Evolutionary conservation across 1,139 yeast species (phyloP).

Genomic region (Arxiozyma bovina): DNA sequence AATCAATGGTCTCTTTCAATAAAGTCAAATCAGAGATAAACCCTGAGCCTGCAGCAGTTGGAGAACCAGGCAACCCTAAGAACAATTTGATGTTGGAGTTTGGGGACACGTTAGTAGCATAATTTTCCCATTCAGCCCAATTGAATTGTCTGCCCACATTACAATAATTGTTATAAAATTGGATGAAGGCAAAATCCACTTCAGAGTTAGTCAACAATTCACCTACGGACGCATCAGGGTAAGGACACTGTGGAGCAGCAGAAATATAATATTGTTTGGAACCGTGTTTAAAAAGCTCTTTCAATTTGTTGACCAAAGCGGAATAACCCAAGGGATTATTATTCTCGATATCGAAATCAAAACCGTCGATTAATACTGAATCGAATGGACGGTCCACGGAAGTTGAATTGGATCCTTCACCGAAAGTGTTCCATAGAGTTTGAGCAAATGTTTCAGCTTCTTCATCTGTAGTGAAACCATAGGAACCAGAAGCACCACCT

Average conservation of each 20-base stretch:
- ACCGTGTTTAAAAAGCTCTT: slow-evolving; percentile 47
- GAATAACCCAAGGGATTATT: slow-evolving; percentile 47
- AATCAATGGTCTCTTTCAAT: slow-evolving; percentile 33
- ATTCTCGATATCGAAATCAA: slow-evolving; percentile 64
- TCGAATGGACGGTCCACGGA: slow-evolving; percentile 65
- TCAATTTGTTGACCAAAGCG: slow-evolving; percentile 53
- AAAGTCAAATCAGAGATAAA: slow-evolving; percentile 43
- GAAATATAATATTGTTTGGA: slow-evolving; percentile 65
- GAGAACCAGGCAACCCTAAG: slow-evolving; percentile 68
- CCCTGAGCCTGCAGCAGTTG: slow-evolving; percentile 62
- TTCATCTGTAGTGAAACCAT: slow-evolving; percentile 58
- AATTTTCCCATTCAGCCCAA: slow-evolving; percentile 77
- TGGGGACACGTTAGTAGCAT: slow-evolving; percentile 54
- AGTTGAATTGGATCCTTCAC: slow-evolving; percentile 62
- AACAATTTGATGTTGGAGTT: slow-evolving; percentile 57
- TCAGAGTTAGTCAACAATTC: slow-evolving; percentile 50
- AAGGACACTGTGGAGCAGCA: slow-evolving; percentile 94
- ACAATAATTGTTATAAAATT: slow-evolving; percentile 90
- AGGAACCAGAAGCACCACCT: slow-evolving; percentile 80
- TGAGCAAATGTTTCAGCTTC: slow-evolving; percentile 64
- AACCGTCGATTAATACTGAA: slow-evolving; percentile 58
- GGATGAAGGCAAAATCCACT: slow-evolving; percentile 81
- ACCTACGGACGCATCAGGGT: slow-evolving; percentile 82
- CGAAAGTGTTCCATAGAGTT: slow-evolving; percentile 77
- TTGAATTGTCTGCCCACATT: slow-evolving; percentile 53